A percentile compares a stretch with the other conserved stretches of the same genome.
These are phyloP conservation scores for Cyclocybe cylindracea DNA, from an alignment of 768 basidiomycete species.

Conservation along the genomic window DNA sequence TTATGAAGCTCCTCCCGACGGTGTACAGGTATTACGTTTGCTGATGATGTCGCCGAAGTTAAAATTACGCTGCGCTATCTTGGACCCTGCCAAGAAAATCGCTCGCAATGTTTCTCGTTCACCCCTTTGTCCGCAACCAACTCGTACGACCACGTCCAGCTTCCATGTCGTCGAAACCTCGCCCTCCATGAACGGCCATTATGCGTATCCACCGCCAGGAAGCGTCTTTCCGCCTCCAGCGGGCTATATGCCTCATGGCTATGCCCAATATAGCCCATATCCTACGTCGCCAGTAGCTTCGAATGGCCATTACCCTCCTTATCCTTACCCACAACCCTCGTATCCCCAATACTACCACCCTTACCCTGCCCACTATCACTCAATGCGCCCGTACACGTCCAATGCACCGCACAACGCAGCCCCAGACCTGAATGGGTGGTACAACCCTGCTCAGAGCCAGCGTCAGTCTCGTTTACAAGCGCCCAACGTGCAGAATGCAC, in stretches of 20 bases:
- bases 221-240: slow-evolving; percentile 8
- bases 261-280: slow-evolving; percentile 13
- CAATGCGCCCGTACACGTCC: slow-evolving; percentile 6
- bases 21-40: too few relatives aligned
- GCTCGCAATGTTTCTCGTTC: too few relatives aligned
- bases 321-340: slow-evolving; percentile 14
- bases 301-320: slow-evolving; percentile 11
- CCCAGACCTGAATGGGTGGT: slow-evolving; percentile 14
- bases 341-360: slow-evolving; percentile 1
- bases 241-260: slow-evolving; percentile 1
- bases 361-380: background rate
- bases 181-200: slow-evolving; percentile 16
- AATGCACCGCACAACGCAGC: slow-evolving; percentile 7
- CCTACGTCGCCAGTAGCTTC: background rate
- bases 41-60: too few relatives aligned
- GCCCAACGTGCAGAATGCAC: background rate
- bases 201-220: slow-evolving; percentile 15
- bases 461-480: background rate
- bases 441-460: background rate
- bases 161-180: slow-evolving; percentile 10
- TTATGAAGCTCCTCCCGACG: too few relatives aligned
- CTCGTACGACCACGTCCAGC: too few relatives aligned
- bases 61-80: too few relatives aligned
- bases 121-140: too few relatives aligned
- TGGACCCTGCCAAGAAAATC: too few relatives aligned